Conservation (phyloP, 1,284 basidiomycete genomes). For the Phylloboletellus chloephorus region DNA sequence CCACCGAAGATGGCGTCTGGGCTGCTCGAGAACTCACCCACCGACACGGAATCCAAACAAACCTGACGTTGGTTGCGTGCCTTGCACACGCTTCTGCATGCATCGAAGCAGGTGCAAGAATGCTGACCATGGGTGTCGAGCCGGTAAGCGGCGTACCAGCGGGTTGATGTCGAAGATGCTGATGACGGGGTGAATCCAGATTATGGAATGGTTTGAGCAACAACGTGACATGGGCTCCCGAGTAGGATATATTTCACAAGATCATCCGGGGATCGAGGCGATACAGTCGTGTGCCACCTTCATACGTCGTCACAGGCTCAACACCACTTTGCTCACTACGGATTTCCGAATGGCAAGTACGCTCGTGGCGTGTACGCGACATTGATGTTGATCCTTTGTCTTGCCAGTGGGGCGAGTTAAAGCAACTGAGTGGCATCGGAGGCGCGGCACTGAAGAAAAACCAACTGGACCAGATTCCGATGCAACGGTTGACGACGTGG, state of each 20-base stretch:
- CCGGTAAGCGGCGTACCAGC: slow-evolving; percentile 35
- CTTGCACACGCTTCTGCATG: slow-evolving; percentile 52
- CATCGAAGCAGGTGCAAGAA: slow-evolving; percentile 43
- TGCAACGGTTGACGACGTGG: slow-evolving; percentile 26
- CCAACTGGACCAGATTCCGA: slow-evolving; percentile 33
- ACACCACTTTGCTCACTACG: slow-evolving; percentile 39
- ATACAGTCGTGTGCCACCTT: slow-evolving; percentile 46
- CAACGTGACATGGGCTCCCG: slow-evolving; percentile 19
- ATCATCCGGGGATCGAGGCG: slow-evolving; percentile 42
- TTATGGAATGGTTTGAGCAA: slow-evolving; percentile 40
- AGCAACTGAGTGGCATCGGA: slow-evolving; percentile 36
- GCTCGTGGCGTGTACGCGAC: not conserved
- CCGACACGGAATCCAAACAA: slow-evolving; percentile 40
- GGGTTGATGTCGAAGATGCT: not conserved
- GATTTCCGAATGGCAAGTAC: slow-evolving; percentile 37
- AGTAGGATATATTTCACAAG: slow-evolving; percentile 19
- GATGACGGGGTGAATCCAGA: slow-evolving; percentile 25
- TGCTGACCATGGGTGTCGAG: slow-evolving; percentile 46
- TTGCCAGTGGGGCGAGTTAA: slow-evolving; percentile 38
- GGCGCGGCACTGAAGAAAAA: slow-evolving; percentile 36
- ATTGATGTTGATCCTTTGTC: slow-evolving; percentile 4
- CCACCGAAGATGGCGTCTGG: slow-evolving; percentile 48
- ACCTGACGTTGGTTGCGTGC: slow-evolving; percentile 46
- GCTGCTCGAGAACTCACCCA: slow-evolving; percentile 41
- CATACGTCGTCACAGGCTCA: slow-evolving; percentile 39